Evolutionary conservation across 495 filamentous ascomycete genomes (phyloP).

Genomic region (Jackrogersella multiformis): DNA sequence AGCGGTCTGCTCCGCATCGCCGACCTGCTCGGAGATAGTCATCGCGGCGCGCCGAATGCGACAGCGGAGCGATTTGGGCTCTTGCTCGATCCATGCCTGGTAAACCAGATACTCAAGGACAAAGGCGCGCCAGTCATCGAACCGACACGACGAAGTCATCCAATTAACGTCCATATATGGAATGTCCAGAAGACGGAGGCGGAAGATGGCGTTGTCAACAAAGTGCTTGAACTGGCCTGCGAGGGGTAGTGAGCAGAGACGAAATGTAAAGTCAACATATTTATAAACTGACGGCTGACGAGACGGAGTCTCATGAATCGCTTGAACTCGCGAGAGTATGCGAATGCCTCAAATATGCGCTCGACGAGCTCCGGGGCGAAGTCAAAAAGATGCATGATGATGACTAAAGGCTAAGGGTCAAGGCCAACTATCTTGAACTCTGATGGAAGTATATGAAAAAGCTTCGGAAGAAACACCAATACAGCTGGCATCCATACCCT

Average conservation of each 20-base stretch:
- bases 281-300: slow-evolving; percentile 10
- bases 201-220: slow-evolving; percentile 15
- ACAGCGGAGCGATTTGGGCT: neutral
- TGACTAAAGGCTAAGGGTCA: too few species aligned
- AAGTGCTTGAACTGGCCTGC: slow-evolving; percentile 18
- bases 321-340: slow-evolving; percentile 1
- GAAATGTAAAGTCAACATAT: neutral
- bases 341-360: slow-evolving; percentile 10
- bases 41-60: slow-evolving; percentile 9
- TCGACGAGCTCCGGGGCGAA: slow-evolving; percentile 6
- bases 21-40: slow-evolving; percentile 10
- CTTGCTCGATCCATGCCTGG: neutral
- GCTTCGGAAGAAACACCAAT: too few species aligned
- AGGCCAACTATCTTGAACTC: too few species aligned
- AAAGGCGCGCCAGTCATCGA: neutral
- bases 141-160: neutral
- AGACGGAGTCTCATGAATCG: slow-evolving; percentile 23
- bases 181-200: slow-evolving; percentile 3
- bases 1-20: neutral
- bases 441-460: too few species aligned
- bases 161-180: neutral
- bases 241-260: neutral
- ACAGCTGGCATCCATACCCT: too few species aligned
- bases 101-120: slow-evolving; percentile 1
- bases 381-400: slow-evolving; percentile 6